These are phyloP conservation scores for Solanum virginianum DNA, from an alignment of 257 asterid species.

Conservation along the genomic window DNA sequence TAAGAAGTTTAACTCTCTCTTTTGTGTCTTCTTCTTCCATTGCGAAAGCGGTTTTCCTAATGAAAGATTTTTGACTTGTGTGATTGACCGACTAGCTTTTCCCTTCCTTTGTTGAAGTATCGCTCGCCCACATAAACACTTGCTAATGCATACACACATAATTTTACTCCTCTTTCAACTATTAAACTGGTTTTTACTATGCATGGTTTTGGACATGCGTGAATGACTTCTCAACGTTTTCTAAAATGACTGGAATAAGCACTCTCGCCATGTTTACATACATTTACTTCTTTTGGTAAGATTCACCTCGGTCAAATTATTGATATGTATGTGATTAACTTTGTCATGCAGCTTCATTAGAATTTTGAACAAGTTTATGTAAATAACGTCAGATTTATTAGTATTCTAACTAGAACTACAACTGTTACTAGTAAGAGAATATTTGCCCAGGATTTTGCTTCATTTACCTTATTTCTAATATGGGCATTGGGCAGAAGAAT, in stretches of 20 bases:
- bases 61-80: background rate
- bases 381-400: background rate
- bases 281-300: background rate
- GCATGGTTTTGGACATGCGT: background rate
- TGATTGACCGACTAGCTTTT: background rate
- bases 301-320: background rate
- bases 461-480: background rate
- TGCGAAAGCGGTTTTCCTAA: background rate
- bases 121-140: background rate
- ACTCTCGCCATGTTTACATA: background rate
- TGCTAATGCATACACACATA: background rate
- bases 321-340: background rate
- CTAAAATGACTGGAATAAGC: background rate
- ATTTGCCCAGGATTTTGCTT: background rate
- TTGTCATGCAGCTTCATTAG: conserved; percentile 41
- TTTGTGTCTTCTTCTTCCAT: background rate
- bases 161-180: background rate
- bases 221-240: background rate
- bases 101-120: background rate
- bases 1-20: background rate
- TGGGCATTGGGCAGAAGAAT: background rate
- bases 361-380: background rate
- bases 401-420: background rate
- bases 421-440: background rate
- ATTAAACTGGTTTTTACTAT: background rate